These are phyloP conservation scores for Trichosanthes cucumerina DNA, from an alignment of 306 rosid genomes.

Conservation along the genomic window DNA sequence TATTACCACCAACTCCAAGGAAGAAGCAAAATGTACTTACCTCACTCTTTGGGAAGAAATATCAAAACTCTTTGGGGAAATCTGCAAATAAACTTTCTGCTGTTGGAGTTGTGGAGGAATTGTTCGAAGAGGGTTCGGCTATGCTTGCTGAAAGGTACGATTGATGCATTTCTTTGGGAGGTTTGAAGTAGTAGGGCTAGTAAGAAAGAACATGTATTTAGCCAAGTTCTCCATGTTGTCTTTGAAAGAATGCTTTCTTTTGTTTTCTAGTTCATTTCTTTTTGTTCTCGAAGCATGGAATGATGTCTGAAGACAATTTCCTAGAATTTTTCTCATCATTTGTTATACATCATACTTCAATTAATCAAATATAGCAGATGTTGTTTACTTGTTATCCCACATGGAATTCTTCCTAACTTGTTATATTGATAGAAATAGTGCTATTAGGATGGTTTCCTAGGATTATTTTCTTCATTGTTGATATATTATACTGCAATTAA, in stretches of 20 bases:
- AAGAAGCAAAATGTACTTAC: conserved; percentile 63
- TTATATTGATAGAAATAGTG: neutral
- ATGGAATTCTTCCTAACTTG: neutral
- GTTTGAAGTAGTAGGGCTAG: neutral
- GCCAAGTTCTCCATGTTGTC: neutral
- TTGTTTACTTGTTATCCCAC: neutral
- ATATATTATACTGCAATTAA: neutral
- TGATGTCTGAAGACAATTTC: neutral
- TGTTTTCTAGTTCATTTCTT: neutral
- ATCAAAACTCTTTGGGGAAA: conserved; percentile 50
- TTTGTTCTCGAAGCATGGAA: neutral
- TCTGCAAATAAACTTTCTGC: conserved; percentile 71
- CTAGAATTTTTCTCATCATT: neutral
- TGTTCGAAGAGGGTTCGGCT: conserved; percentile 99
- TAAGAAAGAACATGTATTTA: neutral
- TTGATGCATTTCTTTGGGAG: neutral
- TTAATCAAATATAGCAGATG: neutral
- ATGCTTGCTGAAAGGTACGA: conserved; percentile 86
- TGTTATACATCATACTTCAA: neutral
- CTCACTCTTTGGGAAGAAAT: conserved; percentile 76
- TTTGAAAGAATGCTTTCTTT: neutral
- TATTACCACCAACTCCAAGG: conserved; percentile 56
- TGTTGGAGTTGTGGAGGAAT: conserved; percentile 90
- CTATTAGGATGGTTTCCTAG: neutral
- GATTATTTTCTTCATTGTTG: neutral